Conservation (phyloP, 2,329 filamentous ascomycete genomes). For the Ophiostoma pallidulum region DNA sequence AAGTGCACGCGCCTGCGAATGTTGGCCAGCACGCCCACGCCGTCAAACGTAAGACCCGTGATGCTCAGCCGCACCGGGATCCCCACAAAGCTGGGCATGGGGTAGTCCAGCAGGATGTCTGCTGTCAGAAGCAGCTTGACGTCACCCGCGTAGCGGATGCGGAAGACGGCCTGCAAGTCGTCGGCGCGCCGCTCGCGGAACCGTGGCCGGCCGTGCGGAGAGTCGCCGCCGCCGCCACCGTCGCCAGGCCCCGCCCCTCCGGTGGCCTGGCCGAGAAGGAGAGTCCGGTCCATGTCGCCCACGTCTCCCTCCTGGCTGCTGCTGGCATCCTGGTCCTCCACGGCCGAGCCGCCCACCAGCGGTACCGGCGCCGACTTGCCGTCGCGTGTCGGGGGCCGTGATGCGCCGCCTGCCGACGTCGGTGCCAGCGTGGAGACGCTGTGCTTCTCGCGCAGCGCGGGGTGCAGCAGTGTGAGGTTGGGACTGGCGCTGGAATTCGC, state of each 20-base stretch:
- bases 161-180: conserved; percentile 86
- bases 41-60: conserved; percentile 89
- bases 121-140: conserved; percentile 82
- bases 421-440: conserved; percentile 54
- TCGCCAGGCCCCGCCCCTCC: conserved; percentile 13
- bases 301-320: conserved; percentile 2
- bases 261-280: conserved; percentile 5
- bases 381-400: conserved; percentile 50
- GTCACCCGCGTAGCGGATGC: conserved; percentile 81
- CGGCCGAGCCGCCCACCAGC: conserved; percentile 26
- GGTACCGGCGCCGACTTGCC: conserved; percentile 25
- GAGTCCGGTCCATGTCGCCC: conserved; percentile 13
- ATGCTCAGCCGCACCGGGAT: conserved; percentile 93
- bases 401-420: conserved; percentile 36
- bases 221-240: conserved; percentile 7
- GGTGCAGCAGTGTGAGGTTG: conserved; percentile 9
- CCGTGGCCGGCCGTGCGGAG: background rate
- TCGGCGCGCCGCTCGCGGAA: conserved; percentile 65
- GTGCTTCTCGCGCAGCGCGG: conserved; percentile 44
- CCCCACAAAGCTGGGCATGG: conserved; percentile 95
- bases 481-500: conserved; percentile 6
- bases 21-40: conserved; percentile 83
- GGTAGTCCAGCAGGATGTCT: conserved; percentile 93
- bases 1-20: conserved; percentile 86
- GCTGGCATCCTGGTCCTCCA: conserved; percentile 30